A percentile compares a stretch with the other conserved stretches of the same genome.
Evolutionary conservation across 202 grass and related monocot species (phyloP).

Genomic region (Alloteropsis angusta): DNA sequence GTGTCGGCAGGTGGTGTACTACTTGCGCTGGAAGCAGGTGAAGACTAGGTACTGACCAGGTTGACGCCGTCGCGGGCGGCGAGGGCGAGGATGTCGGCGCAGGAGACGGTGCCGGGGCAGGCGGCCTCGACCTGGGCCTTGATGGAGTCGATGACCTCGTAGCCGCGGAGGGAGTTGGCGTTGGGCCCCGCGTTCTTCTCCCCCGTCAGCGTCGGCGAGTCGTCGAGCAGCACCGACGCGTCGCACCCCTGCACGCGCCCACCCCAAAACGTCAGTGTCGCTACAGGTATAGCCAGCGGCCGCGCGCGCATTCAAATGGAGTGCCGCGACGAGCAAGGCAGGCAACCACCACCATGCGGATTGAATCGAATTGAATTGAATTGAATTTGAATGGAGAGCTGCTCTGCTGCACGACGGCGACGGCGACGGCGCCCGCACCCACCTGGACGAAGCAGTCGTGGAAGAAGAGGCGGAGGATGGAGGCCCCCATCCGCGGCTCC

Average conservation of each 20-base stretch:
- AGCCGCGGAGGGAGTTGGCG: slow-evolving; percentile 64
- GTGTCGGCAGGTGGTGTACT: neutral
- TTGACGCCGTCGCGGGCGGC: slow-evolving; percentile 48
- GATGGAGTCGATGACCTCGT: slow-evolving; percentile 82
- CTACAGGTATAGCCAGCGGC: neutral
- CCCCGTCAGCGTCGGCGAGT: slow-evolving; percentile 61
- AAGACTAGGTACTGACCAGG: slow-evolving; percentile 27
- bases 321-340: neutral
- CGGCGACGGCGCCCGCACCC: neutral
- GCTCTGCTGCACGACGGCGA: too few species aligned
- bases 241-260: slow-evolving; percentile 53
- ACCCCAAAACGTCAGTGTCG: neutral
- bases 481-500: slow-evolving; percentile 53
- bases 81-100: slow-evolving; percentile 69
- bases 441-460: slow-evolving; percentile 89
- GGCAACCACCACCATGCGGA: neutral
- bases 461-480: slow-evolving; percentile 77
- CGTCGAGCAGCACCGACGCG: slow-evolving; percentile 73
- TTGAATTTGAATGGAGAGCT: too few species aligned
- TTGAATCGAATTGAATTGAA: neutral
- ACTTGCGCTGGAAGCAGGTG: too few species aligned
- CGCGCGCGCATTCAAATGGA: neutral
- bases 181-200: slow-evolving; percentile 93
- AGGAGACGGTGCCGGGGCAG: slow-evolving; percentile 59
- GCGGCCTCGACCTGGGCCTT: slow-evolving; percentile 56